Base-by-base conservation (phyloP, 2,329 filamentous ascomycete species). In the Sclerotinia glacialis region DNA sequence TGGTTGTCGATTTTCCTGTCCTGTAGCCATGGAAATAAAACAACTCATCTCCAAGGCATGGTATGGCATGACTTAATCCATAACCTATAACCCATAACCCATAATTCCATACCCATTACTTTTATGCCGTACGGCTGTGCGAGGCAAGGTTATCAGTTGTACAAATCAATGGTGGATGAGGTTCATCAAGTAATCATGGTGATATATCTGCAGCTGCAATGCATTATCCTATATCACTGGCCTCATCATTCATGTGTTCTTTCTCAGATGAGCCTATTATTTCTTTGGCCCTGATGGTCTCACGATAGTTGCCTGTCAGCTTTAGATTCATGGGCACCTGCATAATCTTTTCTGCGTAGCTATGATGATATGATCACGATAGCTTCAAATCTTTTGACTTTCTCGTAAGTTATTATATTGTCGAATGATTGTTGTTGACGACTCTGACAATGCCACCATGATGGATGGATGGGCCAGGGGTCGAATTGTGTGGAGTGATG, bases 301-400 rank as follows among this genome's bases (percentile, higher is more conserved):
- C 55, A 58, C 55, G 2, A 59, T 26, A 46, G 40, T 31, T 8
- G 26, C 23, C 54, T 58, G 40, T 58, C 55, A 58, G 42, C 56
- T 47, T 21, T 14, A 34, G 34, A 40, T 16, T 1, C 56, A 59
- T 44, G 55, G 40, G 12, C 55, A 59, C 42, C 56, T 59, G 56
- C 56, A 59, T 59, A 34, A 6, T 6, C 18, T 46, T 59, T 31
- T 1, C 55, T 46, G 40, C 23, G 11, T 14, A 23, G 14, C 2
- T 7, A n/a, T n/a, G n/a, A n/a, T n/a, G n/a, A n/a, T n/a, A 44
- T 9, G 26, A 44, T 52, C 59, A 62, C 59, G n/a, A 52, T 40
- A 37, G n/a, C 59, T 62, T 62, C 47, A n/a, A 46, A 47, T 47
- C 11, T n/a, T 34, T 52, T 28, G 21, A 46, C 6, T 40, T 62